Conservation (phyloP, 805 yeast species). For the Candida ascalaphidarum region DNA sequence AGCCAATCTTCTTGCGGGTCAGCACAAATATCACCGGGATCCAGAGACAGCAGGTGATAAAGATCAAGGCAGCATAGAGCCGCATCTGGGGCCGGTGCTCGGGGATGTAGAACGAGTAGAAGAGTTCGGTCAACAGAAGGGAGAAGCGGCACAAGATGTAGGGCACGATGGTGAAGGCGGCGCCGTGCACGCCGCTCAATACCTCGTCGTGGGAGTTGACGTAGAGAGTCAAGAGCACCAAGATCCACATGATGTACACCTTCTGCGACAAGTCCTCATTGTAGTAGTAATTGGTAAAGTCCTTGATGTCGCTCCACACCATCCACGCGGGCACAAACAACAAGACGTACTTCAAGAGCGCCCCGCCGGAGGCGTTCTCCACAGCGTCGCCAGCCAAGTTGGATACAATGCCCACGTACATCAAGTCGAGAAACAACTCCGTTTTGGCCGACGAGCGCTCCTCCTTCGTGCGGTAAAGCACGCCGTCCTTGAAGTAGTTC, state of each 20-base stretch:
- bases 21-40: constrained; percentile 41
- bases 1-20: constrained; percentile 37
- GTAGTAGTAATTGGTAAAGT: constrained; percentile 55
- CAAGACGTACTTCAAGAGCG: constrained; percentile 40
- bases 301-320: constrained; percentile 59
- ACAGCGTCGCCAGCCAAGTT: constrained; percentile 48
- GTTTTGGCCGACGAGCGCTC: constrained; percentile 45
- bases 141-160: constrained; percentile 41
- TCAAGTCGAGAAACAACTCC: constrained; percentile 54
- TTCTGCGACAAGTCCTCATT: constrained; percentile 53
- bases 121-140: constrained; percentile 17
- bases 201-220: constrained; percentile 39
- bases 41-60: constrained; percentile 37
- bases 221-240: constrained; percentile 40
- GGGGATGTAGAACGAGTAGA: constrained; percentile 38
- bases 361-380: constrained; percentile 38
- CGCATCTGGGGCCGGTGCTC: constrained; percentile 47
- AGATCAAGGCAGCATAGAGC: constrained; percentile 21
- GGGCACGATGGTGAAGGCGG: constrained; percentile 38
- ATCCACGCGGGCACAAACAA: constrained; percentile 53
- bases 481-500: constrained; percentile 52
- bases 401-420: constrained; percentile 58
- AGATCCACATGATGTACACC: constrained; percentile 43
- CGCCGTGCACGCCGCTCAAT: constrained; percentile 24
- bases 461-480: constrained; percentile 43